Evolutionary conservation across 331 rosid genomes (phyloP).

Genomic region (Cucumis variabilis): DNA sequence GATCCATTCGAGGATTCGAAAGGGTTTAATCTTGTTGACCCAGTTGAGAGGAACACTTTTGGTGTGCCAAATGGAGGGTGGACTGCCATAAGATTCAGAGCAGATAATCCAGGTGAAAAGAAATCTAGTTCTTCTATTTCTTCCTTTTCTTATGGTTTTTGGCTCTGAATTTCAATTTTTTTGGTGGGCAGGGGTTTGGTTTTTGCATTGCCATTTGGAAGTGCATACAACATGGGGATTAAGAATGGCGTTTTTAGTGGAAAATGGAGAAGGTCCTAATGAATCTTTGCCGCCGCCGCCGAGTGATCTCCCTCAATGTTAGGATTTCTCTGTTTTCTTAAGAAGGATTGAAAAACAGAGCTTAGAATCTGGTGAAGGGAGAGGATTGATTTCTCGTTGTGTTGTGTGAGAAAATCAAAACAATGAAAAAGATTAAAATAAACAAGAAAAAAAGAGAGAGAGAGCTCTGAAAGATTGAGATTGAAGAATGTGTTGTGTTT

Average conservation of each 20-base stretch:
- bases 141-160: background rate
- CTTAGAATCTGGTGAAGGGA: background rate
- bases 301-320: constrained; percentile 65
- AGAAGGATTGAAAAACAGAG: background rate
- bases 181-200: constrained; percentile 66
- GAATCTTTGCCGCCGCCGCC: constrained; percentile 68
- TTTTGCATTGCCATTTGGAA: constrained; percentile 82
- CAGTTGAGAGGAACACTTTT: constrained; percentile 76
- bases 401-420: background rate
- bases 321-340: constrained; percentile 1
- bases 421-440: background rate
- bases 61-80: constrained; percentile 72
- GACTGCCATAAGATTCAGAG: constrained; percentile 79
- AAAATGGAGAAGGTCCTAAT: constrained; percentile 55
- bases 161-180: background rate
- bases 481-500: background rate
- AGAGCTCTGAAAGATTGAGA: background rate
- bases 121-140: background rate
- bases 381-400: background rate
- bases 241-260: constrained; percentile 80
- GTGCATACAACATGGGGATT: constrained; percentile 88
- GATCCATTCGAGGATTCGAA: constrained; percentile 56
- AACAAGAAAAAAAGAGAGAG: no score
- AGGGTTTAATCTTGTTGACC: constrained; percentile 66
- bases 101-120: constrained; percentile 68